These are phyloP conservation scores for Lasiodiplodia hormozganensis DNA, from an alignment of 2,329 filamentous ascomycete species.

Conservation along the genomic window DNA sequence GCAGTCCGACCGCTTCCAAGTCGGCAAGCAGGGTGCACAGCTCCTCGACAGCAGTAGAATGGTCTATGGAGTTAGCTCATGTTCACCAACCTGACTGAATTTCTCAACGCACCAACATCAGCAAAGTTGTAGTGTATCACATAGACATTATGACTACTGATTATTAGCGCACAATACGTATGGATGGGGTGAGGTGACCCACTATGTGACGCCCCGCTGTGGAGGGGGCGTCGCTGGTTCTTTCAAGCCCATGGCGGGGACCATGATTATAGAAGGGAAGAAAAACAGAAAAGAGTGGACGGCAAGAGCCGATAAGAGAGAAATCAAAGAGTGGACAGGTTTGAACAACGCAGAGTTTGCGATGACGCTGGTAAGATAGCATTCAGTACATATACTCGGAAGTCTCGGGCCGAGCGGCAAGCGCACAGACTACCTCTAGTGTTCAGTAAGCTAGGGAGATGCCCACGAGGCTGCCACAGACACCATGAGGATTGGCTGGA, in stretches of 20 bases:
- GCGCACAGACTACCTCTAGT: conserved; percentile 19
- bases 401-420: conserved; percentile 25
- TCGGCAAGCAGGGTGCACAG: conserved; percentile 37
- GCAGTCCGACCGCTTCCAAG: conserved; percentile 39
- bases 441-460: conserved; percentile 20
- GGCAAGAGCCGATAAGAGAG: conserved; percentile 15
- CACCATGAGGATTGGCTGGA: conserved; percentile 6
- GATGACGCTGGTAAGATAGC: conserved; percentile 1
- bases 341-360: conserved; percentile 2
- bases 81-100: too few species aligned
- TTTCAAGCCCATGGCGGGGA: conserved; percentile 3
- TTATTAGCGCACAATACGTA: neutral
- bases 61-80: conserved; percentile 31
- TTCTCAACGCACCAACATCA: conserved; percentile 35
- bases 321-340: conserved; percentile 10
- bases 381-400: conserved; percentile 19
- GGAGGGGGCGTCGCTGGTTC: neutral
- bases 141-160: conserved; percentile 39
- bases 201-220: conserved; percentile 21
- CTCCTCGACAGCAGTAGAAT: conserved; percentile 35
- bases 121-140: conserved; percentile 42
- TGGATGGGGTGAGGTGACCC: neutral
- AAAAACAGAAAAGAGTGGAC: conserved; percentile 10
- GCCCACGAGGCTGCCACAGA: neutral
- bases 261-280: conserved; percentile 3